These are phyloP conservation scores for Nepenthes gracilis DNA, from an alignment of 148 eudicot genomes.

Conservation along the genomic window DNA sequence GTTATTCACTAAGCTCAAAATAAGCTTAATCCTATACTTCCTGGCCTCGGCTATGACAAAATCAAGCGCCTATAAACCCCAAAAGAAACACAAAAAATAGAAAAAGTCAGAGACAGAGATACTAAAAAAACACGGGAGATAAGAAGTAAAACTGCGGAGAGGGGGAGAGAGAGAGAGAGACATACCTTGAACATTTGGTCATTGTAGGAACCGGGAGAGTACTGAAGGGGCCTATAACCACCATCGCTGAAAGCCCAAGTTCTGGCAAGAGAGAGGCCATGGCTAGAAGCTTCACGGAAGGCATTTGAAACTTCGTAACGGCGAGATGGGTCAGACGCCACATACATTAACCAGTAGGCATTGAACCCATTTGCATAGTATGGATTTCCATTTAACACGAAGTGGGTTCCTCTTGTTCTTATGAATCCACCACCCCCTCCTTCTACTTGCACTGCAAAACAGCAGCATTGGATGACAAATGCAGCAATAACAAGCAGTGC, in stretches of 20 bases:
- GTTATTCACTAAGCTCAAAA: slow-evolving; percentile 74
- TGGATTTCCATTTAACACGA: slow-evolving; percentile 61
- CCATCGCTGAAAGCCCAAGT: slow-evolving; percentile 98
- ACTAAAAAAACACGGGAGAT: background rate
- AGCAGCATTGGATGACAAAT: background rate
- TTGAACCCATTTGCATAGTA: slow-evolving; percentile 94
- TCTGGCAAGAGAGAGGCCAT: slow-evolving; percentile 70
- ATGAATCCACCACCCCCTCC: slow-evolving; percentile 31
- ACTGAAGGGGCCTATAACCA: slow-evolving; percentile 68
- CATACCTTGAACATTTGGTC: slow-evolving; percentile 66
- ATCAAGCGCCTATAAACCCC: slow-evolving; percentile 64
- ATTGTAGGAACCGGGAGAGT: slow-evolving; percentile 76
- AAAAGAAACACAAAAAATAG: background rate
- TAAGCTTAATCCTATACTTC: slow-evolving; percentile 70
- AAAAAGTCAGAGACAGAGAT: background rate
- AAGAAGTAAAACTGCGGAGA: background rate
- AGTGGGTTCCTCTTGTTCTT: slow-evolving; percentile 58
- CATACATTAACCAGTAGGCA: slow-evolving; percentile 94
- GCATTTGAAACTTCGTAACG: slow-evolving; percentile 53
- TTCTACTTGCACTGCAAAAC: background rate
- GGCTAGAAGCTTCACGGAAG: slow-evolving; percentile 58
- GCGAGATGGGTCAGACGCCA: slow-evolving; percentile 76
- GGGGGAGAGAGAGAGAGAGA: slow-evolving; percentile 1
- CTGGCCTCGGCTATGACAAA: slow-evolving; percentile 90
- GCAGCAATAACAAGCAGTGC: background rate